Evolutionary conservation across 768 basidiomycete genomes (phyloP), one percentile per base, ranked within the genome.

Genomic region (Royoungia palumana): DNA sequence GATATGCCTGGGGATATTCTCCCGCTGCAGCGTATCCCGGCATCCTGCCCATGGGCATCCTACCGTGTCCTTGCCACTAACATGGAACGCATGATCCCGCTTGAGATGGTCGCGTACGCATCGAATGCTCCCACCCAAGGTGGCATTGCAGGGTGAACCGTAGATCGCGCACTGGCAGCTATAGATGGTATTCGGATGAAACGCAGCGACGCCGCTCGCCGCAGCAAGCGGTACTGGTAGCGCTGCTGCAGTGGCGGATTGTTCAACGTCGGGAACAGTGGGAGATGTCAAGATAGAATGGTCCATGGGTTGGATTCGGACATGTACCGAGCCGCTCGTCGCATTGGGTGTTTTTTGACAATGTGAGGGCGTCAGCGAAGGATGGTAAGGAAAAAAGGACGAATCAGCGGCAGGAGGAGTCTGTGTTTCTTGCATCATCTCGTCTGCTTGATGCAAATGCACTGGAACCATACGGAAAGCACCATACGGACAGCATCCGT

Each of bases 1-100:
- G 5, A 63, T 55, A 19, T 63, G 62, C 9, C 62, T 48, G 0
- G 60, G 47, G 3, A 63, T 20, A 12, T 30, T 64, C 28, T 64
- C 62, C 12, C 45, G 30, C 22, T 55, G 59, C 7, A 63, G 8
- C 1, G 1, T 0, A 2, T 24, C 19, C 1, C 19, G 5, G n/a
- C 62, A 64, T 3, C 46, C 52, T 0, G 2, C 10, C 59, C 62
- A 61, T 5, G 21, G 10, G 30, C 62, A 63, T 7, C 0, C 6
- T 0, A 42, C 28, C 2, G 0, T 0, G 10, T 50, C 44, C 49
- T 53, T 61, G 5, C 51, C 53, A 3, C 28, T 19, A 2, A 35
- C n/a, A 6, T 22, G 17, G 35, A 63, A 52, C 0, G 2, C 16
- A n/a, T 63, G 62, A 13, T 0, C 47, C 5, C 0, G 9, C 4